A percentile compares a stretch with the other conserved stretches of the same genome.
Conservation (phyloP, 1,139 yeast genomes). For the Pichia sp. region DNA sequence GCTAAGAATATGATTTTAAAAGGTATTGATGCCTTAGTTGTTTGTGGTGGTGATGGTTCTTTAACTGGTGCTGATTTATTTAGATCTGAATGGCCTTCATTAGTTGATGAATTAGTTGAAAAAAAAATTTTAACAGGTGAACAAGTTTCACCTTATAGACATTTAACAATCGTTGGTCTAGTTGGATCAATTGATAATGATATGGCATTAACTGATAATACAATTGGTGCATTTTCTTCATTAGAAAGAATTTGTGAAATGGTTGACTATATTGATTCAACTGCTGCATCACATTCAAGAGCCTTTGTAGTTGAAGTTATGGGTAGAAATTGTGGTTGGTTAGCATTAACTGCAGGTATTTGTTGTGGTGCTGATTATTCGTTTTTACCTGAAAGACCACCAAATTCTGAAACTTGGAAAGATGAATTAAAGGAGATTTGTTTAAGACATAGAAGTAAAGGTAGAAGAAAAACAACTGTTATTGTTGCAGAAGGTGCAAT, state of each 20-base stretch:
- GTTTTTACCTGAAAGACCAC: slow-evolving; percentile 88
- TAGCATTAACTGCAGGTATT: slow-evolving; percentile 92
- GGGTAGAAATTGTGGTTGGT: slow-evolving; percentile 99
- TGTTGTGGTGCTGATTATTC: slow-evolving; percentile 94
- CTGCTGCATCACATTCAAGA: slow-evolving; percentile 94
- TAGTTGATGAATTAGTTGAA: slow-evolving; percentile 61
- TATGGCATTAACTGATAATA: slow-evolving; percentile 93
- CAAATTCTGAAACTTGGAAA: slow-evolving; percentile 62
- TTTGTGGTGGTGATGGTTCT: slow-evolving; percentile 99
- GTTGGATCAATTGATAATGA: slow-evolving; percentile 98
- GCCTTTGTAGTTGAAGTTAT: slow-evolving; percentile 97
- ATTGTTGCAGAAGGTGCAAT: slow-evolving; percentile 98
- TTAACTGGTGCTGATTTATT: slow-evolving; percentile 97
- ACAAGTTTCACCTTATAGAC: slow-evolving; percentile 54
- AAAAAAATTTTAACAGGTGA: slow-evolving; percentile 49
- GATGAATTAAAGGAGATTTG: slow-evolving; percentile 68
- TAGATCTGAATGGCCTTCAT: slow-evolving; percentile 89
- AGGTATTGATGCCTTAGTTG: slow-evolving; percentile 92
- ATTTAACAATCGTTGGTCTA: slow-evolving; percentile 85
- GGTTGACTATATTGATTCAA: slow-evolving; percentile 93
- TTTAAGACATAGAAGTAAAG: slow-evolving; percentile 71
- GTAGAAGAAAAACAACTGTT: slow-evolving; percentile 90
- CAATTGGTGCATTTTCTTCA: slow-evolving; percentile 94
- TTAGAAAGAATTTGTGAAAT: slow-evolving; percentile 89
- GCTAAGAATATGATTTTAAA: slow-evolving; percentile 78